phyloP scores from a whole-genome alignment of 2,329 filamentous ascomycete genomes.

The Xylariaceae sp. region DNA sequence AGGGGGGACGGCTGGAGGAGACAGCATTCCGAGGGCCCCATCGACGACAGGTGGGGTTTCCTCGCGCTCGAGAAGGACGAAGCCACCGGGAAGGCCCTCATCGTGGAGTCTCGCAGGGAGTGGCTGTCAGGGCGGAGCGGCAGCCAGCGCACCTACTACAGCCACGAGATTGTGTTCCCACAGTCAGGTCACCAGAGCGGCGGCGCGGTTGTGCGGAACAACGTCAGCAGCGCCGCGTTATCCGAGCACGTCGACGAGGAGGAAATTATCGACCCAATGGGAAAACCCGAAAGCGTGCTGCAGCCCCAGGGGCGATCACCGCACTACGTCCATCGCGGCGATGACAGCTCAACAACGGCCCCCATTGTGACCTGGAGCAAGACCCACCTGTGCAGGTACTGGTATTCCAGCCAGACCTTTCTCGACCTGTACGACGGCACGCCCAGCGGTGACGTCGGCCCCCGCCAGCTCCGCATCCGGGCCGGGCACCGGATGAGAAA shows the following conservation, averaged over 20 bases:
- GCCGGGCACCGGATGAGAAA: conserved; percentile 33
- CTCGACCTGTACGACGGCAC: conserved; percentile 52
- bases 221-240: too few relatives aligned
- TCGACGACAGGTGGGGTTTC: conserved; percentile 68
- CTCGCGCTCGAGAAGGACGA: conserved; percentile 57
- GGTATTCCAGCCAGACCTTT: conserved; percentile 43
- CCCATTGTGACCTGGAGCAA: conserved; percentile 43
- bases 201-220: neutral
- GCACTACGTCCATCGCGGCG: conserved; percentile 40
- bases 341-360: conserved; percentile 32
- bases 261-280: neutral
- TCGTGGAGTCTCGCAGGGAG: conserved; percentile 63
- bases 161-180: conserved; percentile 41
- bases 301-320: conserved; percentile 20
- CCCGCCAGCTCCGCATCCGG: conserved; percentile 39
- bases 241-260: too few relatives aligned
- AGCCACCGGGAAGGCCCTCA: conserved; percentile 45
- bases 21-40: conserved; percentile 60
- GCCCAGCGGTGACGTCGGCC: conserved; percentile 22
- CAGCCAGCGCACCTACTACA: conserved; percentile 60
- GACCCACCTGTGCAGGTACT: conserved; percentile 49
- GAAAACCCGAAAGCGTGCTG: conserved; percentile 8
- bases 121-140: conserved; percentile 49
- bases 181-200: neutral
- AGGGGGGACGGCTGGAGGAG: conserved; percentile 53